phyloP scores from a whole-genome alignment of 1,139 yeast species.

The Scheffersomyces parashehatae region DNA sequence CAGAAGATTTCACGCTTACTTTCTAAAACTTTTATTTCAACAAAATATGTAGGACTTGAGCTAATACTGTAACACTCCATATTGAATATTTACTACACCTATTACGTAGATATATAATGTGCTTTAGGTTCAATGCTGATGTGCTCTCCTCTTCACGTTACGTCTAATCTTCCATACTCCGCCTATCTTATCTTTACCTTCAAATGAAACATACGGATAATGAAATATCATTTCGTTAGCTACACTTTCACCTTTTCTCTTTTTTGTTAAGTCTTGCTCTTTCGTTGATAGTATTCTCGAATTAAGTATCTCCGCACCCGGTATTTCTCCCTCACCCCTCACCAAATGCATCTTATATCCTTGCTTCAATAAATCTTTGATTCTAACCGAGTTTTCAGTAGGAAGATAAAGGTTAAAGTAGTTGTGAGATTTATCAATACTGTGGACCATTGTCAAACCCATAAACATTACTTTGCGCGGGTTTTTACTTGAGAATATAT shows the following conservation, averaged over 20 bases:
- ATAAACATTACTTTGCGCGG: slow-evolving; percentile 17
- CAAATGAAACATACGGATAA: slow-evolving; percentile 57
- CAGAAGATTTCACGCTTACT: too few relatives aligned
- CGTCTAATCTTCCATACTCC: slow-evolving; percentile 65
- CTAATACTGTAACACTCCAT: too few relatives aligned
- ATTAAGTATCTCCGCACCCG: slow-evolving; percentile 33
- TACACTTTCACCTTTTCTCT: slow-evolving; percentile 6
- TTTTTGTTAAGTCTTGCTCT: slow-evolving; percentile 9
- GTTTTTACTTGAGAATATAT: slow-evolving; percentile 13
- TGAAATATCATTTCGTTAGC: slow-evolving; percentile 6
- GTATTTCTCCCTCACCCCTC: slow-evolving; percentile 65
- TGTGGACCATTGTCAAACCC: slow-evolving; percentile 60
- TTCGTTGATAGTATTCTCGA: slow-evolving; percentile 20
- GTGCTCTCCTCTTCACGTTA: slow-evolving; percentile 54
- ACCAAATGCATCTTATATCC: slow-evolving; percentile 47
- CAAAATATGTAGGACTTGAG: too few relatives aligned
- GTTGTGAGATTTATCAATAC: slow-evolving; percentile 47
- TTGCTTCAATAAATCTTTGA: slow-evolving; percentile 13
- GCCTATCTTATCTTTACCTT: slow-evolving; percentile 49
- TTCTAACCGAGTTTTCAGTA: slow-evolving; percentile 12
- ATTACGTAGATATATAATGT: too few relatives aligned
- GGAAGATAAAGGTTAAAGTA: slow-evolving; percentile 65
- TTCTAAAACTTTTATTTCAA: too few relatives aligned
- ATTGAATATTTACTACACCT: too few relatives aligned
- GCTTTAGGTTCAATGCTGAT: neutral